phyloP scores from a whole-genome alignment of 106 monocot genomes.

The Dioscorea alata region DNA sequence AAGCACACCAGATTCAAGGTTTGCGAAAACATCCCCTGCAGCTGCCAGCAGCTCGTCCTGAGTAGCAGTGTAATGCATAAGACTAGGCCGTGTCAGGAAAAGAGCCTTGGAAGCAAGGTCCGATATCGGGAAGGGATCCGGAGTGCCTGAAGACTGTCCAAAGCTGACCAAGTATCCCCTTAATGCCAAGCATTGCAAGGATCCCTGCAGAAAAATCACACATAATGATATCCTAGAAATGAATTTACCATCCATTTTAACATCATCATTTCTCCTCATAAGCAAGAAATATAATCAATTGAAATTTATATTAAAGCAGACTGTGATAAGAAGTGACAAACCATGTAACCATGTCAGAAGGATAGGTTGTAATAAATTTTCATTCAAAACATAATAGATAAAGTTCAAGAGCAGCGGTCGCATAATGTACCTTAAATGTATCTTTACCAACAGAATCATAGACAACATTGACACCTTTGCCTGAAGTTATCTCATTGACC shows the following conservation, averaged over 20 bases:
- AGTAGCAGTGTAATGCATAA: constrained; percentile 65
- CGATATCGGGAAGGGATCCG: constrained; percentile 58
- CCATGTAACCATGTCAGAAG: not conserved
- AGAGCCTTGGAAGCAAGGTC: constrained; percentile 73
- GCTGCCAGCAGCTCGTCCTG: constrained; percentile 82
- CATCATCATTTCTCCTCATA: too few species aligned
- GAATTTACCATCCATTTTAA: too few species aligned
- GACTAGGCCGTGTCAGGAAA: constrained; percentile 66
- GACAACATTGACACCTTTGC: constrained; percentile 88
- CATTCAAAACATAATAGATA: too few species aligned
- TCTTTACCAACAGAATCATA: constrained; percentile 98
- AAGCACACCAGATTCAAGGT: constrained; percentile 54
- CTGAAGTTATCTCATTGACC: constrained; percentile 66
- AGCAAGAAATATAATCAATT: too few species aligned
- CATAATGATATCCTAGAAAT: too few species aligned
- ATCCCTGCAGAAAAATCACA: constrained; percentile 45
- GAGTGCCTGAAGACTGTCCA: constrained; percentile 81
- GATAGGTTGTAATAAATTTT: too few species aligned
- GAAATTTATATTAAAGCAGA: not conserved
- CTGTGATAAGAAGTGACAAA: not conserved
- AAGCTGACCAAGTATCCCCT: constrained; percentile 78
- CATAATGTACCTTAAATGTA: constrained; percentile 66
- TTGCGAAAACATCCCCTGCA: constrained; percentile 69
- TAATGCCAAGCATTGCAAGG: constrained; percentile 44
- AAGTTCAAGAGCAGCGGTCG: not conserved